Percentiles rank a stretch among this genome's conserved stretches.
Conservation (phyloP, 164 flowering plant species). For the Umbilicus rupestris region DNA sequence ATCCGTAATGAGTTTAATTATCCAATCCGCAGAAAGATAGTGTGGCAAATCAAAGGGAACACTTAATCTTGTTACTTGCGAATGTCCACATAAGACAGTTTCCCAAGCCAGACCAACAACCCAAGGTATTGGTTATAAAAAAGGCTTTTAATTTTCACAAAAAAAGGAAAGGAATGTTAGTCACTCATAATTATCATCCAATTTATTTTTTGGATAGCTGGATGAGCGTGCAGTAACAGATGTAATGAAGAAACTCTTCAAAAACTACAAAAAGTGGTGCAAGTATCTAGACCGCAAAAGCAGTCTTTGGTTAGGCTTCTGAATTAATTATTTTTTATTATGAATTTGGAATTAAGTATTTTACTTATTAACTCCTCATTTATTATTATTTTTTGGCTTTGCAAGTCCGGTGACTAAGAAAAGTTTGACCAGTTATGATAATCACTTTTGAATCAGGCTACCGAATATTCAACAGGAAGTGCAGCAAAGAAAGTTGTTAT, state of each 20-base stretch:
- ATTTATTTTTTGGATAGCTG: conserved; percentile 32
- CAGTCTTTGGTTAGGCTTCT: conserved; percentile 71
- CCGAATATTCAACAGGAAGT: conserved; percentile 92
- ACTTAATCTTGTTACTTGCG: conserved; percentile 86
- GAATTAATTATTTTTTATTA: neutral
- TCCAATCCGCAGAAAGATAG: conserved; percentile 59
- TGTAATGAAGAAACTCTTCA: conserved; percentile 89
- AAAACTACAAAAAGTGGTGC: conserved; percentile 93
- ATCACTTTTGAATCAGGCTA: conserved; percentile 42
- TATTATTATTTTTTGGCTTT: neutral
- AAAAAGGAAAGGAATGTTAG: neutral
- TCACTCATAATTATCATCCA: neutral
- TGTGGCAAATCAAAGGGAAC: conserved; percentile 98
- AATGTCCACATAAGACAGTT: conserved; percentile 88
- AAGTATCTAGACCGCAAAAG: conserved; percentile 82
- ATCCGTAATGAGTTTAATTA: neutral
- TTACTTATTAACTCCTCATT: neutral
- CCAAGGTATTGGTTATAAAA: conserved; percentile 45
- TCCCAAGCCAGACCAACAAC: conserved; percentile 93
- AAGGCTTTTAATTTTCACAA: neutral
- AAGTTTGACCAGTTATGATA: neutral
- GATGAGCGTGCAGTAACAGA: conserved; percentile 69
- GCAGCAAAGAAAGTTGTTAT: conserved; percentile 76
- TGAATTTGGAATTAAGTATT: too few species aligned
- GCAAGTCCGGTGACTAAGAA: neutral